Base-by-base conservation (phyloP, 805 yeast genomes). In the Wickerhamiella brachini region DNA sequence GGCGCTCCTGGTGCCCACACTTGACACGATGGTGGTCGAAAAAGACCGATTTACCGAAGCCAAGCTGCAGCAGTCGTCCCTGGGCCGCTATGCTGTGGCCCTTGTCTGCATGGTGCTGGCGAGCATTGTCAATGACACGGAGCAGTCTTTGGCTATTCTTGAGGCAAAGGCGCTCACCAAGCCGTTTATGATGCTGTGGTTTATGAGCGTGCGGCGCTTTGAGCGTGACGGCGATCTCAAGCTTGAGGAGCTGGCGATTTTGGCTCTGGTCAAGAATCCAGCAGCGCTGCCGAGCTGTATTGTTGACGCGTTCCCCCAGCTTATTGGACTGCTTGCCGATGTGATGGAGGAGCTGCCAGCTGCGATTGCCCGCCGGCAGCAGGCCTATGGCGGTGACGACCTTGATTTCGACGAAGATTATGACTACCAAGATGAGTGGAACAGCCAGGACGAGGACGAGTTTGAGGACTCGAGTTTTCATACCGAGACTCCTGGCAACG, bases 211-310 rank as follows among this genome's bases (percentile, higher is more conserved):
- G 41, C 75, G 80, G 4, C 67, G 70, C 24, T 73, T 83, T 57
- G 73, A 74, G 21, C 71, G 95, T 53, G 95, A 86, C 2, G 85
- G 76, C 60, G 97, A 90, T 66, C 72, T 86, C 64, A 89, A 88
- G 65, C 66, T 90, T 44, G 78, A 85, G 0, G 69, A 78, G 2
- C 66, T 90, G 56, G 94, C 93, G 0, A 62, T 83, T 21, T 65
- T 89, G 52, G 71, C 78, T 10, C 53, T 85, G 13, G 56, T 78
- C 41, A 52, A 67, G 4, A 46, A 59, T 2, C 62, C 64, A 1
- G 68, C 67, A 12, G 57, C 60, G 0, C 59, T 71, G 34, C 68
- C 72, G 15, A 59, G 52, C 39, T 24, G 57, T n/a, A 53, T 64
- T 44, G 54, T 55, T 3, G 53, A 72, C 17, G 61, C 74, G n/a